Conservation (phyloP, 805 yeast species). For the Candida insectalens region DNA sequence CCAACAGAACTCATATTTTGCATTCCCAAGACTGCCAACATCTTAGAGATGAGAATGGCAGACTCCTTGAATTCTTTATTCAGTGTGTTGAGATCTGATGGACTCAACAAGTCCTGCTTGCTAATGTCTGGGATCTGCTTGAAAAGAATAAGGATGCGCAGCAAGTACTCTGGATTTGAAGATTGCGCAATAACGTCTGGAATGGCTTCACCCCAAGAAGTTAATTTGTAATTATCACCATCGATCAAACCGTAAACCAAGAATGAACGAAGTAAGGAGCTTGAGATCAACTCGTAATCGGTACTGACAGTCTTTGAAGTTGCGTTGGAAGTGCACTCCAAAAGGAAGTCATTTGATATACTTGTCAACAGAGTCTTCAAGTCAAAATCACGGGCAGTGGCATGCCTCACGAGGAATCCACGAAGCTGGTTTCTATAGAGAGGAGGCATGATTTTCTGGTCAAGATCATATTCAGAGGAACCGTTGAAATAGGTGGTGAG, state of each 20-base stretch:
- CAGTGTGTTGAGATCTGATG: conserved; percentile 23
- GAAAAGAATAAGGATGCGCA: conserved; percentile 38
- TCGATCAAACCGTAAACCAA: conserved; percentile 40
- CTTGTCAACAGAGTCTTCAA: conserved; percentile 21
- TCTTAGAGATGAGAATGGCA: conserved; percentile 36
- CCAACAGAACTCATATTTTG: conserved; percentile 41
- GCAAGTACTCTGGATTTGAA: conserved; percentile 27
- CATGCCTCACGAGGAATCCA: conserved; percentile 23
- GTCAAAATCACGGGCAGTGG: conserved; percentile 23
- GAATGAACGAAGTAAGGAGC: conserved; percentile 45
- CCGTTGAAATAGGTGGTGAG: conserved; percentile 28
- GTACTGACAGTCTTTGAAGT: conserved; percentile 27
- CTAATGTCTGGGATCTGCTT: conserved; percentile 28
- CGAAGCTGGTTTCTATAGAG: conserved; percentile 32
- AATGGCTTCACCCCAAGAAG: conserved; percentile 43
- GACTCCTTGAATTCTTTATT: conserved; percentile 28
- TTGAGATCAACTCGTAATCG: conserved; percentile 45
- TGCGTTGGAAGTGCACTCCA: conserved; percentile 11
- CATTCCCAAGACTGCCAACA: conserved; percentile 35
- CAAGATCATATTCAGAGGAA: conserved; percentile 26
- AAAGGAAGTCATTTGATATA: conserved; percentile 23
- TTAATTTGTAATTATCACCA: conserved; percentile 31
- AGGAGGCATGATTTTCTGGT: conserved; percentile 46
- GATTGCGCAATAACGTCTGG: conserved; percentile 22
- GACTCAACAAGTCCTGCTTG: conserved; percentile 29